Conservation (phyloP, 495 filamentous ascomycete species). For the Tuber borchii region DNA sequence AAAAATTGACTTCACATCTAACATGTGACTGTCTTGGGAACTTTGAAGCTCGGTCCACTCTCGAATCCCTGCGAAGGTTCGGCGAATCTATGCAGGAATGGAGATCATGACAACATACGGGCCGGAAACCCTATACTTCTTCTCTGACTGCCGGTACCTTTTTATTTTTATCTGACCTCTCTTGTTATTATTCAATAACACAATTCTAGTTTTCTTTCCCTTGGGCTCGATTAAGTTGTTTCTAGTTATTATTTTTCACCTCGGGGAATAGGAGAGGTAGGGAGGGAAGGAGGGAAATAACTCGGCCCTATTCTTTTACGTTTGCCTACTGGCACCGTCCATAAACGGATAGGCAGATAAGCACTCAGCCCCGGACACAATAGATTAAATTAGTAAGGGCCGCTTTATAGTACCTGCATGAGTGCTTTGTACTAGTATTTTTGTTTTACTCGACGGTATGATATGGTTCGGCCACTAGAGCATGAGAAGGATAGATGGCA, state of each 20-base stretch:
- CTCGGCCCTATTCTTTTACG: neutral
- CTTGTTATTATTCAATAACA: neutral
- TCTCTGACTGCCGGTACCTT: too few species aligned
- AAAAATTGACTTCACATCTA: neutral
- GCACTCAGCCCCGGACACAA: constrained; percentile 9
- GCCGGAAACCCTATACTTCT: too few species aligned
- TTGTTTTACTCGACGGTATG: constrained; percentile 3
- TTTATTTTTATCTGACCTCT: neutral
- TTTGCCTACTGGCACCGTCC: constrained; percentile 6
- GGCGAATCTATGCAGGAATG: neutral
- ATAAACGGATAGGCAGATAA: constrained; percentile 7
- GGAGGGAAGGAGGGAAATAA: constrained; percentile 4
- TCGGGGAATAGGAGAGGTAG: neutral
- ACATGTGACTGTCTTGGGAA: neutral
- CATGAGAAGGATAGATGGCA: neutral
- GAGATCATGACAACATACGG: neutral
- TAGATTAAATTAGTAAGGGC: constrained; percentile 14
- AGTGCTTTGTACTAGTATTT: constrained; percentile 9
- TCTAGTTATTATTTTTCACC: constrained; percentile 1
- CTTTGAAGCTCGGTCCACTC: neutral
- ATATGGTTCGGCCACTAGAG: neutral
- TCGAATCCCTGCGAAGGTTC: neutral
- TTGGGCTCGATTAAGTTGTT: constrained; percentile 11
- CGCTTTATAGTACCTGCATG: constrained; percentile 32
- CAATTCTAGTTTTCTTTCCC: constrained; percentile 7